Evolutionary conservation across 2,329 filamentous ascomycete species (phyloP).

Genomic region (Tricladium varicosporioides): DNA sequence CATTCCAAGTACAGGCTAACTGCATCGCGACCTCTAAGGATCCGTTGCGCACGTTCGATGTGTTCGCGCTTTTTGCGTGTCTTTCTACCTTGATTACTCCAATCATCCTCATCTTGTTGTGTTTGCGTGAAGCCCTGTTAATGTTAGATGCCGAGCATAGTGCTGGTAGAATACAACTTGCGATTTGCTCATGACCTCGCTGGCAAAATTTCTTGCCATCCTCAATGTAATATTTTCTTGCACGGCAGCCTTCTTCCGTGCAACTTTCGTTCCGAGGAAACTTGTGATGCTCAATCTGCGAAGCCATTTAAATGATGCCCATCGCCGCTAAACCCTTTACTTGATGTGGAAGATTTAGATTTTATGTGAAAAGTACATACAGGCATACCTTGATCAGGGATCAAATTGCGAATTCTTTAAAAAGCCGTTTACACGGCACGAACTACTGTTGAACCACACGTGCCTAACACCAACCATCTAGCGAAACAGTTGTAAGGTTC

Average conservation of each 20-base stretch:
- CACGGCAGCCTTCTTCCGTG: conserved; percentile 59
- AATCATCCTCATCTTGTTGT: conserved; percentile 66
- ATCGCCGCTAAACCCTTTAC: neutral
- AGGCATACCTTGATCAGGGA: no score
- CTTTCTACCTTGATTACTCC: conserved; percentile 56
- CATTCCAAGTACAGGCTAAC: conserved; percentile 79
- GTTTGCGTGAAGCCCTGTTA: conserved; percentile 38
- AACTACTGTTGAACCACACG: no score
- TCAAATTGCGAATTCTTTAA: no score
- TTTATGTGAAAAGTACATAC: no score
- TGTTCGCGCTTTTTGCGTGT: conserved; percentile 58
- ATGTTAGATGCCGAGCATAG: conserved; percentile 20
- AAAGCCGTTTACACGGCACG: no score
- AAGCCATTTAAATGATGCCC: conserved; percentile 26
- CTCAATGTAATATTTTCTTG: conserved; percentile 55
- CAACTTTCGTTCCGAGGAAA: conserved; percentile 47
- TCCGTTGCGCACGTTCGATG: conserved; percentile 53
- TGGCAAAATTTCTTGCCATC: conserved; percentile 65
- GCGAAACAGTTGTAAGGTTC: no score
- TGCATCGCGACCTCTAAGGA: conserved; percentile 65
- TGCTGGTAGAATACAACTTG: conserved; percentile 32
- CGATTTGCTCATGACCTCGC: conserved; percentile 63
- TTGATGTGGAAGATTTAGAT: neutral
- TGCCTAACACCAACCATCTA: no score
- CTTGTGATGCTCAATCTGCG: conserved; percentile 32